Evolutionary conservation across 495 filamentous ascomycete species (phyloP).

Genomic region (Hyaloscypha variabilis): DNA sequence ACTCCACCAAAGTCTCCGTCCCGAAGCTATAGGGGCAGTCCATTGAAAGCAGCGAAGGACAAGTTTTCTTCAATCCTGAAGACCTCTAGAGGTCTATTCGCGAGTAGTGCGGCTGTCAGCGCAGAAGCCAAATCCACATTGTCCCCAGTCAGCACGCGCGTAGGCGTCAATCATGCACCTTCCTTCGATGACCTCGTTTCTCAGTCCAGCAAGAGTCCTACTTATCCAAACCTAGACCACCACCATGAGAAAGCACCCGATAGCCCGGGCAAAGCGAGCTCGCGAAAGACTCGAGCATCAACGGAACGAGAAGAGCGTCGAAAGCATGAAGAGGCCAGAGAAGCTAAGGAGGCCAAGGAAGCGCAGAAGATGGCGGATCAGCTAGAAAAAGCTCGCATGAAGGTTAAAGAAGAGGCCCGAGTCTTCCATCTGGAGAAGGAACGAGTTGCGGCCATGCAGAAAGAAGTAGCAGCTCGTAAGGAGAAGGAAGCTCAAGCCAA

Average conservation of each 20-base stretch:
- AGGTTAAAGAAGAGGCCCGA: slow-evolving; percentile 64
- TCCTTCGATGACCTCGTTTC: slow-evolving; percentile 27
- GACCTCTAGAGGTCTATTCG: slow-evolving; percentile 80
- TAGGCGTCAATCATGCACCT: slow-evolving; percentile 13
- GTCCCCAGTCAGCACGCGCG: slow-evolving; percentile 40
- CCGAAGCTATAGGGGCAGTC: slow-evolving; percentile 69
- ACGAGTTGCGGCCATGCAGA: slow-evolving; percentile 49
- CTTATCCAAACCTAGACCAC: slow-evolving; percentile 46
- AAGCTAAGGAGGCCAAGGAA: slow-evolving; percentile 61
- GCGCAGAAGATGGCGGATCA: slow-evolving; percentile 47
- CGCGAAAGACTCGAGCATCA: slow-evolving; percentile 70
- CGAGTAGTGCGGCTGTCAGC: slow-evolving; percentile 75
- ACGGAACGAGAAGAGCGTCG: slow-evolving; percentile 63
- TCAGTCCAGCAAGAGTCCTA: slow-evolving; percentile 33
- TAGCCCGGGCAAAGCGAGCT: slow-evolving; percentile 48
- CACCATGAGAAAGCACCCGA: slow-evolving; percentile 33
- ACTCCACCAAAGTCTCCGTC: slow-evolving; percentile 74
- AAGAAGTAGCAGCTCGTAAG: slow-evolving; percentile 41
- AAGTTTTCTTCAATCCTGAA: slow-evolving; percentile 86
- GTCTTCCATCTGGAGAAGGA: slow-evolving; percentile 65
- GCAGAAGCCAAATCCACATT: slow-evolving; percentile 69
- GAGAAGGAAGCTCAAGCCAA: slow-evolving; percentile 44
- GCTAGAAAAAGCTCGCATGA: slow-evolving; percentile 57
- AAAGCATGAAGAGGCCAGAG: slow-evolving; percentile 62
- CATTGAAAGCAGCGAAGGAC: slow-evolving; percentile 84